Evolutionary conservation across 1,139 yeast species (phyloP), one percentile per base, ranked within the genome.

Genomic region (Pichia norvegensis): DNA sequence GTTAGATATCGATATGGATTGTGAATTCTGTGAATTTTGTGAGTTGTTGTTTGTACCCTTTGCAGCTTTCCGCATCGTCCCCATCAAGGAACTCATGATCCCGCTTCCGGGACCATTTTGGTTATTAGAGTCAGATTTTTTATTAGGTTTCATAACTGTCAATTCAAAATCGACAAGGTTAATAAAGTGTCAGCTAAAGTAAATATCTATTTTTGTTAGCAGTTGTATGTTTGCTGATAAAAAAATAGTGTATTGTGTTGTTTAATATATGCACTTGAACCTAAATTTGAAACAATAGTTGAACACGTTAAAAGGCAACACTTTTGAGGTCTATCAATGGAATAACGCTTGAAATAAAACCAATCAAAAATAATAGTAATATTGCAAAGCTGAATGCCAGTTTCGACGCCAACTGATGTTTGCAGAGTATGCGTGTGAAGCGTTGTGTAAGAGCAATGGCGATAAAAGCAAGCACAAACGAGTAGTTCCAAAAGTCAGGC

Each of bases 1-100:
- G 10, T 16, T 16, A 3, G 29, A 20, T 35, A 20, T 19, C 23
- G 23, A 20, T 35, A 20, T 19, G 2, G 37, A 17, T 31, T 36
- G 47, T 11, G 22, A 36, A 21, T 29, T 29, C 33, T 16, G 45
- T 41, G 36, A 33, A 16, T 20, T 17, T 13, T 41, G 40, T 8
- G 44, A 42, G 35, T 23, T 29, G 14, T 36, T 45, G 14, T 36
- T 45, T 43, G 19, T 50, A 40, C 51, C 36, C 45, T 43, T 41
- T 46, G 43, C n/a, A 4, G 44, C 33, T 20, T 45, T 47, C 19
- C 49, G 36, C 50, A 51, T 50, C 20, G 43, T 45, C 3, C 50
- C 49, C 46, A 49, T 47, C 9, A 51, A 37, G 4, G 52, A 37
- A 13, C 41, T 48, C 50, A 51, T 45, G 19, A 49, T 41, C 8